phyloP scores from a whole-genome alignment of 2,329 filamentous ascomycete genomes.

The Aspergillus sojae region DNA sequence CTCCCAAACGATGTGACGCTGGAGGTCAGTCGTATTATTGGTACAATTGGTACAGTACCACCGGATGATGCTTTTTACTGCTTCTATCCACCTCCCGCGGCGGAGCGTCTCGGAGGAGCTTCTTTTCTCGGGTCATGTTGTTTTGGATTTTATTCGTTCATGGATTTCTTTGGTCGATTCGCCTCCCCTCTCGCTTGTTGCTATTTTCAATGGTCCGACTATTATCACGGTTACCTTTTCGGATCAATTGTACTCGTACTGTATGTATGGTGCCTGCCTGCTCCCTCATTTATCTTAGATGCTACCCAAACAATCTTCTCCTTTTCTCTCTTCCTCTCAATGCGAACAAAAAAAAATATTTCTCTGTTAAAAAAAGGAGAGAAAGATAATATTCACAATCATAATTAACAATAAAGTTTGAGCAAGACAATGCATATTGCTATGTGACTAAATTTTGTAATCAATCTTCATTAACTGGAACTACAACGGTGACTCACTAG shows the following conservation, averaged over 20 bases:
- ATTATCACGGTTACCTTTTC: background rate
- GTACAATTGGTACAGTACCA: constrained; percentile 2
- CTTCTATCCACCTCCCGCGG: constrained; percentile 5
- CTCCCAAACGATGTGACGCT: constrained; percentile 40
- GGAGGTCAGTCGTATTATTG: constrained; percentile 18
- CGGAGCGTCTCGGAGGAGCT: constrained; percentile 4
- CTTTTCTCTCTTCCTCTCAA: background rate
- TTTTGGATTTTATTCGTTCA: background rate
- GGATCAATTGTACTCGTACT: background rate
- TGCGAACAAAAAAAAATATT: background rate
- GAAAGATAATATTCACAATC: background rate
- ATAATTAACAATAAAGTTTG: background rate
- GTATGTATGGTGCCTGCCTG: background rate
- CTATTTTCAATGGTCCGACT: background rate
- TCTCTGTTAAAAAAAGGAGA: background rate
- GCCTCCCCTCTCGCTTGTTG: too few relatives aligned
- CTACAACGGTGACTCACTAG: background rate
- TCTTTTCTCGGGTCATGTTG: background rate
- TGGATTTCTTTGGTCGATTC: background rate
- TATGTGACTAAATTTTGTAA: background rate
- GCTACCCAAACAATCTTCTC: background rate
- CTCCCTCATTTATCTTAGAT: background rate
- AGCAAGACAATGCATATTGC: background rate
- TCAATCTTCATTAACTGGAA: background rate
- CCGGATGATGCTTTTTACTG: background rate